Evolutionary conservation across 352 stramenopile species (phyloP).

Genomic region (Phytopythium kandeliae): DNA sequence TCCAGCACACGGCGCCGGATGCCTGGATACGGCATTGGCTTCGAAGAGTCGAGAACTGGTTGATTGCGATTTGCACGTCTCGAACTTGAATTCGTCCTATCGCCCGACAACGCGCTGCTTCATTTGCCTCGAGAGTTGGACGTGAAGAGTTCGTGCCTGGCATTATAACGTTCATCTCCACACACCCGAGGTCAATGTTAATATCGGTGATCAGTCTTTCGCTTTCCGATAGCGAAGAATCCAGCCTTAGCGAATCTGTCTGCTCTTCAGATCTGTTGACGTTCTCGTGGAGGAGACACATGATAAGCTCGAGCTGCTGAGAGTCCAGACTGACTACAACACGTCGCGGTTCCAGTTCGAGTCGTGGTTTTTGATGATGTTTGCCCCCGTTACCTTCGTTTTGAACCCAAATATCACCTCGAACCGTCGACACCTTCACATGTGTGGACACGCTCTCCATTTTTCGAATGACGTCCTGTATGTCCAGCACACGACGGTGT

Average conservation of each 20-base stretch:
- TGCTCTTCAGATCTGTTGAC: conserved; percentile 23
- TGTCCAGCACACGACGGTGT: conserved; percentile 15
- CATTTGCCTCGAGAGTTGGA: conserved; percentile 3
- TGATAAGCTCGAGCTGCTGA: conserved; percentile 55
- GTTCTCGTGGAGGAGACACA: conserved; percentile 61
- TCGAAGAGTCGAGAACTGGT: conserved; percentile 43
- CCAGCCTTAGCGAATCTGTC: background rate
- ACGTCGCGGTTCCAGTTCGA: background rate
- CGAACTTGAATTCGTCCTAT: conserved; percentile 43
- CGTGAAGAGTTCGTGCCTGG: background rate
- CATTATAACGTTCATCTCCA: conserved; percentile 29
- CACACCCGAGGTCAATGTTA: conserved; percentile 35
- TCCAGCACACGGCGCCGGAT: conserved; percentile 37
- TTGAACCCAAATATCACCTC: conserved; percentile 29
- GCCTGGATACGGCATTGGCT: conserved; percentile 41
- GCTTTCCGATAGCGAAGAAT: conserved; percentile 14
- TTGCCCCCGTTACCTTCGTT: background rate
- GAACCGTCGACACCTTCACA: conserved; percentile 26
- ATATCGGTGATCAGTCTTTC: conserved; percentile 42
- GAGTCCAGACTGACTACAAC: conserved; percentile 26
- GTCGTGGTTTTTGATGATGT: background rate
- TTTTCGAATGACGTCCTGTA: conserved; percentile 44
- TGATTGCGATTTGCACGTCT: conserved; percentile 24
- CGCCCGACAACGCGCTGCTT: conserved; percentile 9
- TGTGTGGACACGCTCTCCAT: conserved; percentile 47